Conservation (phyloP, 306 rosid genomes). For the Lagenaria siceraria region DNA sequence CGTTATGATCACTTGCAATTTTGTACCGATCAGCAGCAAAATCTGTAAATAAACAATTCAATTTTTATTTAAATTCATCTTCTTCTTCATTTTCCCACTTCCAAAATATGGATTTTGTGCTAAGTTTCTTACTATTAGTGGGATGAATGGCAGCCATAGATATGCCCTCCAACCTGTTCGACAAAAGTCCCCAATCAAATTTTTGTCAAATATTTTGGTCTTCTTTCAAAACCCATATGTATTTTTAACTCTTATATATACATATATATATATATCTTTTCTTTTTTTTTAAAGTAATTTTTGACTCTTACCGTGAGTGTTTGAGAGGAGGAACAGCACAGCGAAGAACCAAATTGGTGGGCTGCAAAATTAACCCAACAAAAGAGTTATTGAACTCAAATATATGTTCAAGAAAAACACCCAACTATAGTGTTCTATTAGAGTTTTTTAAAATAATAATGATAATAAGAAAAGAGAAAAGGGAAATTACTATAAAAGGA, state of each 20-base stretch:
- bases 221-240: too few relatives aligned
- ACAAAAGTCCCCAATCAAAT: background rate
- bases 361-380: conserved; percentile 19
- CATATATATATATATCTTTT: too few relatives aligned
- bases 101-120: background rate
- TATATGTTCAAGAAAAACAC: background rate
- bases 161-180: conserved; percentile 62
- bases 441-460: too few relatives aligned
- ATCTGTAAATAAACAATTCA: conserved; percentile 26
- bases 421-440: too few relatives aligned
- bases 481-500: too few relatives aligned
- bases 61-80: background rate
- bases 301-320: conserved; percentile 56
- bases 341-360: conserved; percentile 79
- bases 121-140: conserved; percentile 61
- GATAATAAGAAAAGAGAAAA: too few relatives aligned
- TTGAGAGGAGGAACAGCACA: conserved; percentile 55
- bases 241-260: too few relatives aligned
- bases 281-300: too few relatives aligned
- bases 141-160: conserved; percentile 72
- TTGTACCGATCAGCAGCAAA: conserved; percentile 63
- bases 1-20: conserved; percentile 78
- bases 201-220: background rate
- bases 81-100: background rate
- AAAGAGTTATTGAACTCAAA: background rate